Percentiles rank a stretch among this genome's conserved stretches.
phyloP scores from a whole-genome alignment of 2,329 filamentous ascomycete genomes.

The Knufia petricola region DNA sequence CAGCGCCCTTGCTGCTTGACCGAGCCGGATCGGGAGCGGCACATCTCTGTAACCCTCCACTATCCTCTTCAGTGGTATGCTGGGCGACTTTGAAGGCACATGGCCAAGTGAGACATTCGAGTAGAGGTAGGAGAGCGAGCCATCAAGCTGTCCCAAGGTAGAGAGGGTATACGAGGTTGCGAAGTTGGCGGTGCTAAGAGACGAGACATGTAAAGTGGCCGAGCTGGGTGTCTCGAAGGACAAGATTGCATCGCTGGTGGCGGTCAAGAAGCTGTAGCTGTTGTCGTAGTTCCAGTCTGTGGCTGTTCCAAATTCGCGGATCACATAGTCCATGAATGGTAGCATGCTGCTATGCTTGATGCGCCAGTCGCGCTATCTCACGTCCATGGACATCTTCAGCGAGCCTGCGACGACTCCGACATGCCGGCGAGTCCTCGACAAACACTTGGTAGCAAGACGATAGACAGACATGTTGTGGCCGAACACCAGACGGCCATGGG shows the following conservation, averaged over 20 bases:
- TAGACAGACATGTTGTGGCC: background rate
- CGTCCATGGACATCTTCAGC: conserved; percentile 3
- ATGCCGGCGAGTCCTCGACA: background rate
- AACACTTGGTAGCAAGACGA: background rate
- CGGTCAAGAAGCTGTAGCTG: conserved; percentile 77
- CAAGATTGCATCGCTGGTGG: conserved; percentile 73
- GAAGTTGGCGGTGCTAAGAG: conserved; percentile 84
- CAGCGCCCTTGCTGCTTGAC: conserved; percentile 47
- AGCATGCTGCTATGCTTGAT: conserved; percentile 52
- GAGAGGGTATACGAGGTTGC: conserved; percentile 89
- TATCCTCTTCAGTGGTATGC: conserved; percentile 66
- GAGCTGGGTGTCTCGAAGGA: conserved; percentile 81
- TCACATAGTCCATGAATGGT: conserved; percentile 96
- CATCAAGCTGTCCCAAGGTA: conserved; percentile 82
- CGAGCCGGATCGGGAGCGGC: conserved; percentile 16
- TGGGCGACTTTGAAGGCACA: conserved; percentile 57
- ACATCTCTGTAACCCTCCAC: conserved; percentile 63
- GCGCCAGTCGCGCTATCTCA: conserved; percentile 17
- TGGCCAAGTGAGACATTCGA: conserved; percentile 69
- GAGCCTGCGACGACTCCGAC: background rate
- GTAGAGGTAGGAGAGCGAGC: conserved; percentile 94
- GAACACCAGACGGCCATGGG: background rate
- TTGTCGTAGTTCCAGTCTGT: conserved; percentile 88
- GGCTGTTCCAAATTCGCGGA: conserved; percentile 76
- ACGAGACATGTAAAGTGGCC: conserved; percentile 76